Percentiles rank a stretch among this genome's conserved stretches.
phyloP scores from a whole-genome alignment of 768 basidiomycete genomes.

The Boletus rubropictus region DNA sequence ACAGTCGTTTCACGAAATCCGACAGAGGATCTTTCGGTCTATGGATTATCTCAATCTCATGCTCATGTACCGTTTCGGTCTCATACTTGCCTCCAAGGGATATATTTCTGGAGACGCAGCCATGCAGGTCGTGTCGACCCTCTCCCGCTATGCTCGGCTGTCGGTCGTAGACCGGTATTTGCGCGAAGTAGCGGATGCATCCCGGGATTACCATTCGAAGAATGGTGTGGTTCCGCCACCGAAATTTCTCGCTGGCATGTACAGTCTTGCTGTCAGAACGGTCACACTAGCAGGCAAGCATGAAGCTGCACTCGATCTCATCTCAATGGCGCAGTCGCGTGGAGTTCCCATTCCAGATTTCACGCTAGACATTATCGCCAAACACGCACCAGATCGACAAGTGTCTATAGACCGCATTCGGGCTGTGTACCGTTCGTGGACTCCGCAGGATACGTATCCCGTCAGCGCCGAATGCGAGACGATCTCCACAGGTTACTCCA shows the following conservation, averaged over 20 bases:
- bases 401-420: conserved; percentile 7
- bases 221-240: conserved; percentile 2
- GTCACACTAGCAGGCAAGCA: conserved; percentile 36
- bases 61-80: conserved; percentile 39
- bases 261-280: conserved; percentile 38
- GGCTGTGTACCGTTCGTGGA: conserved; percentile 12
- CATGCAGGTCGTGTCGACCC: conserved; percentile 30
- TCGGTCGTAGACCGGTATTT: conserved; percentile 37
- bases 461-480: not conserved
- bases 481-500: not conserved
- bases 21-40: conserved; percentile 30
- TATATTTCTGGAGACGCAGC: conserved; percentile 23
- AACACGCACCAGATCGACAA: conserved; percentile 13
- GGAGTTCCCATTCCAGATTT: conserved; percentile 30
- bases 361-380: conserved; percentile 34
- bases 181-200: conserved; percentile 18
- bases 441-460: not conserved
- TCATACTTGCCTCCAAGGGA: conserved; percentile 44
- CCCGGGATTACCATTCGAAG: conserved; percentile 7
- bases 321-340: conserved; percentile 33
- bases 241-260: conserved; percentile 17
- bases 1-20: conserved; percentile 24
- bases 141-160: conserved; percentile 41
- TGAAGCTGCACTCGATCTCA: conserved; percentile 40
- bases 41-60: conserved; percentile 29